Evolutionary conservation across 257 asterid genomes (phyloP).

Genomic region (Solanum chaucha): DNA sequence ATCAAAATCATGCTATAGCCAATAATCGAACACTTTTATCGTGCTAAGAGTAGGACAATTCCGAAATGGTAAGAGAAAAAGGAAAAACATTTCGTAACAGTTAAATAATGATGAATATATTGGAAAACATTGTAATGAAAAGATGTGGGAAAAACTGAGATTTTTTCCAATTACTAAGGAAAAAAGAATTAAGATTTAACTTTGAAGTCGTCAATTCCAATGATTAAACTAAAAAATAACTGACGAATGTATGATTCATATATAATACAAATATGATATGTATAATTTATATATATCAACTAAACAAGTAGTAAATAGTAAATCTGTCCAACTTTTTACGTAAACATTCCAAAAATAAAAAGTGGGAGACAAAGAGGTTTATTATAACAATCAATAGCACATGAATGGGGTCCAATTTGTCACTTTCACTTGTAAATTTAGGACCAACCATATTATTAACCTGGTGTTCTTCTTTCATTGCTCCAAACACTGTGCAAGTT

Average conservation of each 20-base stretch:
- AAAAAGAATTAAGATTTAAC: neutral
- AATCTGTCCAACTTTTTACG: neutral
- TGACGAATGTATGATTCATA: neutral
- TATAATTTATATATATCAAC: neutral
- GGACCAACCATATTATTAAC: constrained; percentile 6
- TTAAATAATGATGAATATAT: neutral
- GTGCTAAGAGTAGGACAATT: neutral
- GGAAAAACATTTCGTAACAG: neutral
- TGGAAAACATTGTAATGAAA: neutral
- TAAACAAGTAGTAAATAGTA: neutral
- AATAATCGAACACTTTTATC: neutral
- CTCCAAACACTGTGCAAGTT: constrained; percentile 4
- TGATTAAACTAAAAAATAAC: neutral
- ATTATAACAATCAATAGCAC: constrained; percentile 5
- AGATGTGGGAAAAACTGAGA: neutral
- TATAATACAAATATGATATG: neutral
- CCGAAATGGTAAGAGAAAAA: too few relatives aligned
- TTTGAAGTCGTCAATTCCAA: neutral
- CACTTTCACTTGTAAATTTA: neutral
- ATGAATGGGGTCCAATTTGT: constrained; percentile 12
- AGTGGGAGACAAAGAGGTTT: neutral
- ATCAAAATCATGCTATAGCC: neutral
- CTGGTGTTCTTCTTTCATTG: neutral
- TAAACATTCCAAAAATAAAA: neutral
- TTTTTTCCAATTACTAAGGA: neutral